These are phyloP conservation scores for Lunularia cruciata DNA, from an alignment of 225 moss, liverwort and hornwort species.

Conservation along the genomic window DNA sequence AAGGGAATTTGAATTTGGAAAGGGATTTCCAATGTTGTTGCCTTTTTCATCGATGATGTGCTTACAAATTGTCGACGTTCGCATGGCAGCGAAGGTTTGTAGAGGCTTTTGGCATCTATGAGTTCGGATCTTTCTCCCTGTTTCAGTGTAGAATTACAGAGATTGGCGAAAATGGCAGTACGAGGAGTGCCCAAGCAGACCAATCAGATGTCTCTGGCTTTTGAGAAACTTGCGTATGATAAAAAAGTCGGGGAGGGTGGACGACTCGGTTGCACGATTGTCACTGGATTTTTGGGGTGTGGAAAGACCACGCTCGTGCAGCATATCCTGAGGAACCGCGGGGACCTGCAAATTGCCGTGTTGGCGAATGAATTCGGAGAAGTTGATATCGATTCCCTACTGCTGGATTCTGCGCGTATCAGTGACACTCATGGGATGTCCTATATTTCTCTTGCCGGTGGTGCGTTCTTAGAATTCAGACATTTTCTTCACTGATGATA, in stretches of 20 bases:
- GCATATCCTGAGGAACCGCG: slow-evolving; percentile 37
- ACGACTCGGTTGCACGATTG: slow-evolving; percentile 47
- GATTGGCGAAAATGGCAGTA: slow-evolving; percentile 14
- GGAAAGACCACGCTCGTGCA: slow-evolving; percentile 45
- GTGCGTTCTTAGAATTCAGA: not conserved
- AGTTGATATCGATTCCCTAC: slow-evolving; percentile 38
- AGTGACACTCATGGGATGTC: slow-evolving; percentile 35
- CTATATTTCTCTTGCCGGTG: slow-evolving; percentile 32
- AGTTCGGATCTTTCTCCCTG: too few relatives aligned
- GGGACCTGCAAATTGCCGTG: slow-evolving; percentile 39
- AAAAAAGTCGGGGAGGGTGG: slow-evolving; percentile 41
- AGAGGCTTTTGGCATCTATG: too few relatives aligned
- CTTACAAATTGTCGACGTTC: too few relatives aligned
- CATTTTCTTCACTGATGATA: not conserved
- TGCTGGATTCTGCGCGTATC: slow-evolving; percentile 36
- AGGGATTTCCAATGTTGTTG: too few relatives aligned
- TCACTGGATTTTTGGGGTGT: slow-evolving; percentile 48
- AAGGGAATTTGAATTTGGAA: too few relatives aligned
- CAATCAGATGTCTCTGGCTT: slow-evolving; percentile 50
- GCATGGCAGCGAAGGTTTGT: too few relatives aligned
- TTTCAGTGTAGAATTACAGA: too few relatives aligned
- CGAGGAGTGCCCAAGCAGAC: slow-evolving; percentile 33
- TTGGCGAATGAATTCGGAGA: slow-evolving; percentile 50
- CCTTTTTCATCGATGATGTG: too few relatives aligned
- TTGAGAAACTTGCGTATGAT: slow-evolving; percentile 30